Evolutionary conservation across 768 basidiomycete species (phyloP).

Genomic region (Boletus pseudopeckii): DNA sequence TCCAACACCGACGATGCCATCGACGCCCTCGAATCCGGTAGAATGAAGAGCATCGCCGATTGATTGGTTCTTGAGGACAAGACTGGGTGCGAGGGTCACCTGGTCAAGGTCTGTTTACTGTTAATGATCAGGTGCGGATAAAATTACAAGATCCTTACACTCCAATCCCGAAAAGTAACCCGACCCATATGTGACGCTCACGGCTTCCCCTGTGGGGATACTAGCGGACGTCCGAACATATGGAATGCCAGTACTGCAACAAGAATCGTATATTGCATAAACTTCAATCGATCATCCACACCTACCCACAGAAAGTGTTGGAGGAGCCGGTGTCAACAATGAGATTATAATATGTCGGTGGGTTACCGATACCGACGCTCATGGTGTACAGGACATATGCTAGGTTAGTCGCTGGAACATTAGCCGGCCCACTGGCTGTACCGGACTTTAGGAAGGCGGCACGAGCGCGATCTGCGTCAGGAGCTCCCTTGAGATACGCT

Average conservation of each 20-base stretch:
- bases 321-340: conserved; percentile 34
- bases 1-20: conserved; percentile 29
- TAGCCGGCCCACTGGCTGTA: background rate
- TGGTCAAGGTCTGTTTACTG: conserved; percentile 20
- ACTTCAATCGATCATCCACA: background rate
- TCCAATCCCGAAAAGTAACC: conserved; percentile 34
- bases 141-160: conserved; percentile 16
- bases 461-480: conserved; percentile 19
- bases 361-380: conserved; percentile 26
- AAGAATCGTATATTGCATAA: background rate
- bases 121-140: background rate
- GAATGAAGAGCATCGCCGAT: conserved; percentile 24
- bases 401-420: conserved; percentile 15
- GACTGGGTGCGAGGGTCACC: conserved; percentile 20
- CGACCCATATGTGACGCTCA: conserved; percentile 8
- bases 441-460: conserved; percentile 8
- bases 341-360: conserved; percentile 27
- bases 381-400: conserved; percentile 20
- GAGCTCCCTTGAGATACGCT: conserved; percentile 15
- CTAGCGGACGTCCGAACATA: conserved; percentile 24
- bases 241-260: conserved; percentile 15
- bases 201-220: conserved; percentile 21
- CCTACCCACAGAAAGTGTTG: conserved; percentile 29
- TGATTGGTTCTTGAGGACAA: conserved; percentile 28
- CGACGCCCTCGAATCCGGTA: conserved; percentile 18